Conservation (phyloP, 108 stramenopile species). For the Chaetoceros tenuissimus region DNA sequence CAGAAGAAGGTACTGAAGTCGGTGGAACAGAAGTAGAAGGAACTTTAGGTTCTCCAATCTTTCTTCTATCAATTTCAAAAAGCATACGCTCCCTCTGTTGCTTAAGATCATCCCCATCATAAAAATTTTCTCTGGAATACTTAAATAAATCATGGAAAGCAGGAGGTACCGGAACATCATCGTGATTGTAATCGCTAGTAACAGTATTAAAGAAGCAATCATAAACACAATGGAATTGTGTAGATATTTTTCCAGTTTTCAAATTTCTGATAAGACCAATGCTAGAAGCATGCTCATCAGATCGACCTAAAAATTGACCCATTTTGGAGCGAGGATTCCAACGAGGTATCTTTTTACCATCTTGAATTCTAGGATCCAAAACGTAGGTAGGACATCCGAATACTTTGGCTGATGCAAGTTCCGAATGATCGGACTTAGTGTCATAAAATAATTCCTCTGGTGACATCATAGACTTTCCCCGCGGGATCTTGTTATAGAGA, state of each 20-base stretch:
- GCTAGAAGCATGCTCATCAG: slow-evolving; percentile 24
- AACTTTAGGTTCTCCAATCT: not conserved
- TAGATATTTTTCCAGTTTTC: slow-evolving; percentile 15
- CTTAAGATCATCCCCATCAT: not conserved
- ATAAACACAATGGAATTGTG: slow-evolving; percentile 45
- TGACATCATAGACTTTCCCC: slow-evolving; percentile 10
- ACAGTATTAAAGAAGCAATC: slow-evolving; percentile 38
- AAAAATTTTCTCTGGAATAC: not conserved
- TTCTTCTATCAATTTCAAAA: not conserved
- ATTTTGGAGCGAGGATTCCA: slow-evolving; percentile 31
- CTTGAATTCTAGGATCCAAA: slow-evolving; percentile 44
- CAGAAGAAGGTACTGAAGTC: not conserved
- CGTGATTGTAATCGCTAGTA: not conserved
- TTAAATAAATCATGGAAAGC: not conserved
- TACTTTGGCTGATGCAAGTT: slow-evolving; percentile 11
- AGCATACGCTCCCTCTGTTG: not conserved
- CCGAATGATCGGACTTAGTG: not conserved
- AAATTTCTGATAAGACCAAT: slow-evolving; percentile 37
- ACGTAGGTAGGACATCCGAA: slow-evolving; percentile 53
- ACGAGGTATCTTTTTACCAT: slow-evolving; percentile 45
- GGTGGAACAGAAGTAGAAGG: not conserved
- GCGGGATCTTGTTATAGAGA: slow-evolving; percentile 27
- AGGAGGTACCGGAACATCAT: not conserved
- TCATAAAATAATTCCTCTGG: slow-evolving; percentile 20
- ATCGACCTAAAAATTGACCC: slow-evolving; percentile 41